Evolutionary conservation across 2,329 filamentous ascomycete species (phyloP), one percentile per base, ranked within the genome.

Genomic region (Colletotrichum spinosum): DNA sequence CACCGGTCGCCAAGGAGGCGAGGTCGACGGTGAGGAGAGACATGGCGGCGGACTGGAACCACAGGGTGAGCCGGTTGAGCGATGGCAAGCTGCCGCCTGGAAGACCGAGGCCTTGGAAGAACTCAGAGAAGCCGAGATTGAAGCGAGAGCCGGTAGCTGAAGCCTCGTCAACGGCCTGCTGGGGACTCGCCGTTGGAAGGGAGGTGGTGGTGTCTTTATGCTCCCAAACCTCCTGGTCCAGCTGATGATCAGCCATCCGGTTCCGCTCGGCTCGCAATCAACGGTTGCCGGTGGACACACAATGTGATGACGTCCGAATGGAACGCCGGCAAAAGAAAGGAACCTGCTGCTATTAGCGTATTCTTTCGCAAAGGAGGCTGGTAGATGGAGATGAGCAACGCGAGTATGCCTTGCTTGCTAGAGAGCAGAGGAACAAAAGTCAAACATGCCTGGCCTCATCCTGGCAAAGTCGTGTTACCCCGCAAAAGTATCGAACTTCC

Each of bases 131-230:
- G 53, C 52, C 58, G 52, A 25, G 25, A 5, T 25, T 25, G 25
- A 45, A 62, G 9, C 52, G 60, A 34, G 55, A 15, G 44, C 55
- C 44, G 37, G 56, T 49, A 69, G 35, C 63, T 49, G 72, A 17
- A 13, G 56, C 65, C 7, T 65, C 67, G 25, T 72, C 68, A 9
- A 70, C 58, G 9, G 74, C 60, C 69, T 49, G 70, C 68, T 51
- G 71, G 69, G 33, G 72, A 56, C 11, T 80, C 80, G 6, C 80
- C 73, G 38, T 79, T 64, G 53, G 77, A 72, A 51, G 51, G 42
- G 34, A 25, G 51, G 45, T 12, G n/a, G 57, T 37, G n/a, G 48
- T 52, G 39, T 62, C 46, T 65, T 62, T 62, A 65, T 55, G 51
- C 35, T 42, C 55, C 51, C 57, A 33, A 42, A 50, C 42, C 35